Evolutionary conservation across 2,329 filamentous ascomycete species (phyloP), one percentile per base, ranked within the genome.

Genomic region (Cordyceps militaris): DNA sequence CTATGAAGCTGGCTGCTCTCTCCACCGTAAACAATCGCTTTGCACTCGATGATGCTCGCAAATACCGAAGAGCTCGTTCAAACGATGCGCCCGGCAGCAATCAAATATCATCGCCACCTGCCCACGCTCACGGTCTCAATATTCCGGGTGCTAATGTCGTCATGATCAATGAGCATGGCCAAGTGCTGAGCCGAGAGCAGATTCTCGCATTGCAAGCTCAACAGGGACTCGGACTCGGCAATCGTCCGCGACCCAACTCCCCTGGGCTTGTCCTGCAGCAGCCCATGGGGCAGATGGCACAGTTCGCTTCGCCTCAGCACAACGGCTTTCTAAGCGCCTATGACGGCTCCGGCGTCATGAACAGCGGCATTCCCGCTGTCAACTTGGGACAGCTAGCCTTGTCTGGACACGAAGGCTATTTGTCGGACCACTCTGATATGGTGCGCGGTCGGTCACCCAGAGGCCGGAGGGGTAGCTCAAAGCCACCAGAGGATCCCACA

Each of bases 21-120:
- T 97, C 93, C 5, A 99, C 94, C 3, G 94, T 99, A 51, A 99
- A 97, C 77, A 99, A 97, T 72, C 89, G 94, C 43, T 96, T 99
- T 67, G 92, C 94, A 54, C 80, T 99, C 59, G 94, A 99, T 67
- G 94, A 99, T 71, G 93, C 95, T 61, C 90, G 92, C 68, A 97
- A 97, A 75, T 97, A 94, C 73, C 90, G 94, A 62, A 89, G 93
- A 60, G 85, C 91, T 63, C 85, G 92, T 60, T 97, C 94, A 50
- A 92, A 91, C 65, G 93, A 97, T 67, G 88, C 87, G 24, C 81
- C 87, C 42, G 82, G 81, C 67, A 66, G 76, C 66, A 76, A 74
- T 46, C 86, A 87, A 66, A 61, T 87, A 88, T 36, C 85, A 87
- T 44, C 85, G 86, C 53, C 48, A 5, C 74, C 86, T 58, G 46